Base-by-base conservation (phyloP, 2,329 filamentous ascomycete genomes). In the Ophiostoma sp. region DNA sequence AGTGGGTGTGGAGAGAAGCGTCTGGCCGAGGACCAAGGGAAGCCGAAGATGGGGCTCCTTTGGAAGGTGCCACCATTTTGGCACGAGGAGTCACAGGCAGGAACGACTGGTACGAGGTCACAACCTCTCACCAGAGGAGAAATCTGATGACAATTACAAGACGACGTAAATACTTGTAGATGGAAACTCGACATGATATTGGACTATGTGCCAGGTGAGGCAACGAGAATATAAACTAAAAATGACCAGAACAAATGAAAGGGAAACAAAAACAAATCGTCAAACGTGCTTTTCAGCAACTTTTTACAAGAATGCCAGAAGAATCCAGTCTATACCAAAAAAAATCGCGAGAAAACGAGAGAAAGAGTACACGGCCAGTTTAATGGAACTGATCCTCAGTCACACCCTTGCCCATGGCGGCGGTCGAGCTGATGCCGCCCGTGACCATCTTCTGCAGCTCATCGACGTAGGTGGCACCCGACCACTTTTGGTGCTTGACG, bases 401-500 rank as follows among this genome's bases (percentile, higher is more conserved):
- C 74, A 99, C 96, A 74, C 96, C 96, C 85, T 94, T 93, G 45
- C 95, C 96, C 96, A 99, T 99, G 25, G 96, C 96, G 75, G 93
- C 93, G 0, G 95, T 98, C 76, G 91, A 94, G 82, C 91, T 95
- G 73, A 98, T 91, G 76, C 96, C 96, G 1, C 96, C 96, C 4
- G 91, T 95, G 45, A 99, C 93, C 95, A 99, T 98, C 89, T 97
- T 97, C 83, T 97, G 86, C 85, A 98, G 81, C 82, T 97, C 94
- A 81, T 99, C 96, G 25, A 95, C 93, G 81, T 98, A 98, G 77
- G 93, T 95, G 28, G 96, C 96, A 69, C 96, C 96, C 79, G 90
- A 93, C 96, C 96, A 99, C 84, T 98, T 99, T 89, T 99, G 96
- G 86, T 99, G 96, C 84, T 93, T 98, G 76, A 99, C 94, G 52